phyloP scores from a whole-genome alignment of 495 filamentous ascomycete species.

The Apiosordaria backusii region DNA sequence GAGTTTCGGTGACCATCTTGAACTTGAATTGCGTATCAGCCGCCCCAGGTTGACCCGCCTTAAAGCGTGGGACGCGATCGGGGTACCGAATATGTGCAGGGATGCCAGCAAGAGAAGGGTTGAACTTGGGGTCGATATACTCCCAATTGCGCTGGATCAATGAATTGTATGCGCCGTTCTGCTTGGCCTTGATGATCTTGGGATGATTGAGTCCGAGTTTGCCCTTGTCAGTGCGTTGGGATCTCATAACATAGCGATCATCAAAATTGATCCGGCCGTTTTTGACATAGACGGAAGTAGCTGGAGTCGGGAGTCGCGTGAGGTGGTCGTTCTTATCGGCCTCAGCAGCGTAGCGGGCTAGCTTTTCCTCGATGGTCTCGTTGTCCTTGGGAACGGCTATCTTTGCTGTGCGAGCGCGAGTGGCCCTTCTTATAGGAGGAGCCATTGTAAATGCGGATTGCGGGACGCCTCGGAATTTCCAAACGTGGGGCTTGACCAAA shows the following conservation, averaged over 20 bases:
- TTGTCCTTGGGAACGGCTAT: not conserved
- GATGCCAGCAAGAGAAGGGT: slow-evolving; percentile 32
- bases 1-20: not conserved
- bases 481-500: too few relatives aligned
- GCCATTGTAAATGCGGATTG: too few relatives aligned
- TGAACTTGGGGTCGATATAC: slow-evolving; percentile 12
- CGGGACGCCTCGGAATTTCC: too few relatives aligned
- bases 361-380: not conserved
- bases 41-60: not conserved
- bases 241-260: slow-evolving; percentile 12
- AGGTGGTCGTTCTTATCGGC: slow-evolving; percentile 20
- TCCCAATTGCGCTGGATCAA: slow-evolving; percentile 23
- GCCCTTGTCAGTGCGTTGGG: not conserved
- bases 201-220: slow-evolving; percentile 21
- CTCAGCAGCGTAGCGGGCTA: slow-evolving; percentile 7
- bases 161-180: slow-evolving; percentile 6
- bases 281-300: slow-evolving; percentile 14
- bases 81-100: not conserved
- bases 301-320: slow-evolving; percentile 15
- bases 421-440: not conserved
- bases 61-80: not conserved
- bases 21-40: not conserved
- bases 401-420: not conserved
- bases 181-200: slow-evolving; percentile 19
- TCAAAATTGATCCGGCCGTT: slow-evolving; percentile 17